These are phyloP conservation scores for Scedosporium minutisporum DNA, from an alignment of 2,329 filamentous ascomycete species.

Conservation along the genomic window DNA sequence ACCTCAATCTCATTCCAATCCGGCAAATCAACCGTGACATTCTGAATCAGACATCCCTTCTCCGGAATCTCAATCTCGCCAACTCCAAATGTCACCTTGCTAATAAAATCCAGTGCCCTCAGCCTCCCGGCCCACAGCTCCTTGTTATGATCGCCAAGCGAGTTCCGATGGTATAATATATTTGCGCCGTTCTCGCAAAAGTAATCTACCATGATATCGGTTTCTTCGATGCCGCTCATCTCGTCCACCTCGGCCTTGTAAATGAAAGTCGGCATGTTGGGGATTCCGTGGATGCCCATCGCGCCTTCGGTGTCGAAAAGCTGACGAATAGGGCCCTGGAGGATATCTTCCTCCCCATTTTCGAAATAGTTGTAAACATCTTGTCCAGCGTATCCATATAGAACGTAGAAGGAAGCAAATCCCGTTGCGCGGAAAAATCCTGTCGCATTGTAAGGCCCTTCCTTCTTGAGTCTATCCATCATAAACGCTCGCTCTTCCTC, in stretches of 20 bases:
- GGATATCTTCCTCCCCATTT: constrained; percentile 14
- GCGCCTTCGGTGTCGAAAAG: constrained; percentile 18
- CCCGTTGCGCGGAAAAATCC: neutral
- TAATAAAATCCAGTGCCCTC: neutral
- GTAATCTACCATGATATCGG: constrained; percentile 27
- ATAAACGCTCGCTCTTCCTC: neutral
- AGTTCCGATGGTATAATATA: constrained; percentile 33
- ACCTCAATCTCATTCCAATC: neutral
- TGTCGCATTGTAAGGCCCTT: neutral
- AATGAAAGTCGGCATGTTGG: constrained; percentile 34
- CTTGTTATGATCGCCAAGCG: constrained; percentile 25
- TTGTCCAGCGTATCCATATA: constrained; percentile 12
- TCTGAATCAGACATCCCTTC: neutral
- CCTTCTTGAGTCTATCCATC: neutral
- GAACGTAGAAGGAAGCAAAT: neutral
- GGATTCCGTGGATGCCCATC: constrained; percentile 27
- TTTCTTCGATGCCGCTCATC: constrained; percentile 28
- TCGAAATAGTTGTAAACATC: constrained; percentile 16
- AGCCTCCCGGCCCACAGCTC: neutral
- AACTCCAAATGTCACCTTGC: neutral
- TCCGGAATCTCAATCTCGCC: constrained; percentile 1
- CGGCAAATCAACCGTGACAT: neutral
- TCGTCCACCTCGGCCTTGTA: constrained; percentile 39
- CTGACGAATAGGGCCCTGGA: constrained; percentile 10
- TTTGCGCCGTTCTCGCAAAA: constrained; percentile 30